Evolutionary conservation across 306 rosid species (phyloP).

Genomic region (Lablab purpureus): DNA sequence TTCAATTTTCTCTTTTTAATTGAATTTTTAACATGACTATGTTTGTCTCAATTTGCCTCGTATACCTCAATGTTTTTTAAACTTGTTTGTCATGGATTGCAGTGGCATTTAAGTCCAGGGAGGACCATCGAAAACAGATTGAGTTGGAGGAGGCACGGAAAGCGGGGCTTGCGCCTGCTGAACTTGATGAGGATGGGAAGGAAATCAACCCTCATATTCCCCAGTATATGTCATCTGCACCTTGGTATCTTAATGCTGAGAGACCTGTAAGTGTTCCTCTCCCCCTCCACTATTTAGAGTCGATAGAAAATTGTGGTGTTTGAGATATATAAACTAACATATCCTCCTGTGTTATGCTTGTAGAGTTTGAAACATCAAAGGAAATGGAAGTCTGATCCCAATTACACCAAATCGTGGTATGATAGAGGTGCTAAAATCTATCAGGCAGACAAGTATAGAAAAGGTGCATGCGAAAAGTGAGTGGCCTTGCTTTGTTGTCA

Average conservation of each 20-base stretch:
- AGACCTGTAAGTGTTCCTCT: conserved; percentile 35
- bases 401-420: conserved; percentile 42
- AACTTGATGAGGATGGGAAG: conserved; percentile 43
- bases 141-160: conserved; percentile 44
- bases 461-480: conserved; percentile 46
- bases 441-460: conserved; percentile 44
- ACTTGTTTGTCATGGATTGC: conserved; percentile 22
- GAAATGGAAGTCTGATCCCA: conserved; percentile 44
- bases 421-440: conserved; percentile 41
- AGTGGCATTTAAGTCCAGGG: conserved; percentile 46
- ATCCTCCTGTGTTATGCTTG: background rate
- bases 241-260: conserved; percentile 45
- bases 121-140: conserved; percentile 46
- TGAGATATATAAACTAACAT: background rate
- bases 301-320: background rate
- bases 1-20: background rate
- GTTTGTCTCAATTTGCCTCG: background rate
- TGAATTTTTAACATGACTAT: background rate
- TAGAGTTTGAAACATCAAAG: conserved; percentile 52
- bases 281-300: background rate
- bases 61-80: background rate
- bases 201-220: conserved; percentile 47
- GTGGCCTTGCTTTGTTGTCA: conserved; percentile 9
- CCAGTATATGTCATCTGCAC: conserved; percentile 37
- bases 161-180: conserved; percentile 44